Conservation (phyloP, 495 filamentous ascomycete genomes). For the Aspergillus homomorphus region DNA sequence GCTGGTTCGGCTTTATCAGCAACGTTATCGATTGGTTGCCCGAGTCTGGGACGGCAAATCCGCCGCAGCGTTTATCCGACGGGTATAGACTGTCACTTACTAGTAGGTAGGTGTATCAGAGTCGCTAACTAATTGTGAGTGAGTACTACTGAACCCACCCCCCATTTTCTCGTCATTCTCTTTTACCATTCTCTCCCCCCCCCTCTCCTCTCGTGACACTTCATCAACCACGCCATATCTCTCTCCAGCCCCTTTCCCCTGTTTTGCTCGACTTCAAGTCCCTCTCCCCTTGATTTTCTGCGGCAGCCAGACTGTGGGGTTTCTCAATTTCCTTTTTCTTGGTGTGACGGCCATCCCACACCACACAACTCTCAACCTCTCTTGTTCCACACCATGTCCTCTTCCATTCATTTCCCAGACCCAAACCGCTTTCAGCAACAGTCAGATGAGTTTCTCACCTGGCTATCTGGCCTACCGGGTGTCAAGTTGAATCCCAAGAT, state of each 20-base stretch:
- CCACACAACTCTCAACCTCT: slow-evolving; percentile 14
- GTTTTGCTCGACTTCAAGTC: not conserved
- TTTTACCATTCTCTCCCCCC: slow-evolving; percentile 20
- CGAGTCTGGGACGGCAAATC: slow-evolving; percentile 13
- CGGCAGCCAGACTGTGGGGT: not conserved
- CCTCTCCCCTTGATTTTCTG: not conserved
- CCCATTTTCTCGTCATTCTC: not conserved
- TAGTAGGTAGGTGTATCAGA: slow-evolving; percentile 4
- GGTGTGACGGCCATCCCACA: slow-evolving; percentile 8
- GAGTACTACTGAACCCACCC: slow-evolving; percentile 5
- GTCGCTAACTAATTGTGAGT: not conserved
- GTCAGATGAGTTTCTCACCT: slow-evolving; percentile 52
- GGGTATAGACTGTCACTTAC: slow-evolving; percentile 16
- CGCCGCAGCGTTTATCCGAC: slow-evolving; percentile 30
- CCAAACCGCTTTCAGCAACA: slow-evolving; percentile 43
- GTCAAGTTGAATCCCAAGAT: slow-evolving; percentile 56
- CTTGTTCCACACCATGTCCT: slow-evolving; percentile 33
- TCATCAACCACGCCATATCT: not conserved
- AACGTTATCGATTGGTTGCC: slow-evolving; percentile 27
- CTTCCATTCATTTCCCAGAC: slow-evolving; percentile 37
- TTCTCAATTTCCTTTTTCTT: slow-evolving; percentile 15
- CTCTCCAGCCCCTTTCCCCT: not conserved
- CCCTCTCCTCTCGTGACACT: not conserved
- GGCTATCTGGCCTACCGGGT: slow-evolving; percentile 50
- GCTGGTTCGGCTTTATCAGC: slow-evolving; percentile 23